These are phyloP conservation scores for Aspergillus piperis DNA, from an alignment of 2,329 filamentous ascomycete genomes.

Conservation along the genomic window DNA sequence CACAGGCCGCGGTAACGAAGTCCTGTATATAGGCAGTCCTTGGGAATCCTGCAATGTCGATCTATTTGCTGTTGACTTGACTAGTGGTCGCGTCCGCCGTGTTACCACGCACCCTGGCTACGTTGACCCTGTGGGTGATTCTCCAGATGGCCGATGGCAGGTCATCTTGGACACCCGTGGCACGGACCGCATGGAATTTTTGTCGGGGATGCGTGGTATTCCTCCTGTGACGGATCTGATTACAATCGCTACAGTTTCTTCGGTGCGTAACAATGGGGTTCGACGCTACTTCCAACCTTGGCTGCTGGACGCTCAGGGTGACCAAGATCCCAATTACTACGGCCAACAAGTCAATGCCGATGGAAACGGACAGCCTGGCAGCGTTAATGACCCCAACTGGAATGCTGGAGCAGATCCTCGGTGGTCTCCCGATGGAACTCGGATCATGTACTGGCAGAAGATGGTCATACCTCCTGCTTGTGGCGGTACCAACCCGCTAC, in stretches of 20 bases:
- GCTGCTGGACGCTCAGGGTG: constrained; percentile 48
- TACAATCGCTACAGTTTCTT: constrained; percentile 29
- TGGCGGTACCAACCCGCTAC: constrained; percentile 47
- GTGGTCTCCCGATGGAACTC: constrained; percentile 41
- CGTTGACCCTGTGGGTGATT: constrained; percentile 46
- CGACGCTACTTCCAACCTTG: constrained; percentile 52
- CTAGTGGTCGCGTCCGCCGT: constrained; percentile 45
- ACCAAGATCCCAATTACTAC: constrained; percentile 47
- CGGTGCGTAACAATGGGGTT: constrained; percentile 49
- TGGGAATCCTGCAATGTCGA: constrained; percentile 50
- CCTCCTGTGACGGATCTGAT: constrained; percentile 48
- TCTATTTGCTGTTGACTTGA: constrained; percentile 45
- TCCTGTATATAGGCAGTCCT: constrained; percentile 46
- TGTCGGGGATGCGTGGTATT: constrained; percentile 43
- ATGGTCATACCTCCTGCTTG: constrained; percentile 45
- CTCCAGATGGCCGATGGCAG: constrained; percentile 47
- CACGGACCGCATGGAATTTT: constrained; percentile 46
- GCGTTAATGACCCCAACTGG: constrained; percentile 51
- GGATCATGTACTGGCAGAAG: constrained; percentile 48
- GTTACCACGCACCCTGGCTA: constrained; percentile 51
- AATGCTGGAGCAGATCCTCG: constrained; percentile 50
- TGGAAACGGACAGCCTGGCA: constrained; percentile 36
- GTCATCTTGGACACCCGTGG: constrained; percentile 50
- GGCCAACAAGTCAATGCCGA: constrained; percentile 48
- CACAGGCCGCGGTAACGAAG: constrained; percentile 44